Base-by-base conservation (phyloP, 31 red algal species). In the Asparagopsis taxiformis region DNA sequence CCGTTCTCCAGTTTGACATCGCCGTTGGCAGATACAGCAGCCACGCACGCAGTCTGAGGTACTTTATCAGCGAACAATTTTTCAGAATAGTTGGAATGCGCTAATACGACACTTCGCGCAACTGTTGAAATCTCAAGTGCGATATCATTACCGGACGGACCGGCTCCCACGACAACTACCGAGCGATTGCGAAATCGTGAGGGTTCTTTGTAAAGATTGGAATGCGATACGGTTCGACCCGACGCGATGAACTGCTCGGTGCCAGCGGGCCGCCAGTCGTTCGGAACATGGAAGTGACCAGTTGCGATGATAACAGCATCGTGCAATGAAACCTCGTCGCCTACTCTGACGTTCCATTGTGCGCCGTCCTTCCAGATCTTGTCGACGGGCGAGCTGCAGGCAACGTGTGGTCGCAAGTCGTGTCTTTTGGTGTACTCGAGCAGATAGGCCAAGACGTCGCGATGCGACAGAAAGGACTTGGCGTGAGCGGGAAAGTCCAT, bases 81-180 rank as follows among this genome's bases (percentile, higher is more conserved):
- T 43, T 20, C 51, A 9, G 26, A 1, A 4, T 24, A 15, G 30
- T 59, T 48, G 26, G 31, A n/a, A 39, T 78, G 72, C 23, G 72
- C 65, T 6, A 92, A 31, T 39, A 55, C 59, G 33, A 92, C 79
- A 23, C 51, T 37, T 23, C 34, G 31, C 29, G 70, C 80, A 22
- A 39, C 54, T 7, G 35, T 26, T 51, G 89, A 59, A 13, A 92
- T 17, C 19, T 95, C 92, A 2, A 80, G n/a, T 15, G 74, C 79
- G 54, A 95, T 95, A 58, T 95, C 92, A 6, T 79, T 46, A 4
- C 92, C 92, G 4, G 85, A 90, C 10, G 79, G 71, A 7, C 92
- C 92, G 23, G 78, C 72, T 5, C 92, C 92, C 20, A 95, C 59
- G n/a, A 89, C 55, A 8, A 89, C 41, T 6, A 95, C 79, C 24